A percentile compares a stretch with the other conserved stretches of the same genome.
These are phyloP conservation scores for Wickerhamomyces xylosicus DNA, from an alignment of 805 yeast genomes.

Conservation along the genomic window DNA sequence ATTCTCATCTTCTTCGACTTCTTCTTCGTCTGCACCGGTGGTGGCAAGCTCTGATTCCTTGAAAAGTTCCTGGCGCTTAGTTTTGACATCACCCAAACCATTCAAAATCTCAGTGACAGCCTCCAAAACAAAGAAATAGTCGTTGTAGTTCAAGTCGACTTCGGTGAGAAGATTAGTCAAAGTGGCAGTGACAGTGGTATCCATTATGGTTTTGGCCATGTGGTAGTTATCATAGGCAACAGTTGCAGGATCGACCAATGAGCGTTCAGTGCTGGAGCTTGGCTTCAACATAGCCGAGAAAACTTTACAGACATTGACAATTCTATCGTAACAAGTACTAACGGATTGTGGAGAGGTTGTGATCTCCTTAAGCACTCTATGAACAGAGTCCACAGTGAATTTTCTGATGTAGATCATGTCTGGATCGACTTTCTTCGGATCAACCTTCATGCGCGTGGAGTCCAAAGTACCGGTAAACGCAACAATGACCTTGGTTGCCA, in stretches of 20 bases:
- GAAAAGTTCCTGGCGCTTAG: slow-evolving; percentile 46
- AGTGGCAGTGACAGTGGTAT: slow-evolving; percentile 48
- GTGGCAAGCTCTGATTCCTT: slow-evolving; percentile 27
- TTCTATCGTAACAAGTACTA: slow-evolving; percentile 39
- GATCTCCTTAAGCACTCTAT: slow-evolving; percentile 50
- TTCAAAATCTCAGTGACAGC: slow-evolving; percentile 50
- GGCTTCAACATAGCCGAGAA: slow-evolving; percentile 18
- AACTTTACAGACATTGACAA: slow-evolving; percentile 27
- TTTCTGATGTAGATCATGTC: slow-evolving; percentile 67
- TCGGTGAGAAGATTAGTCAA: slow-evolving; percentile 52
- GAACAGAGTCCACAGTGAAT: slow-evolving; percentile 59
- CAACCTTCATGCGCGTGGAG: slow-evolving; percentile 19
- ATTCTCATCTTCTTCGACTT: slow-evolving; percentile 43
- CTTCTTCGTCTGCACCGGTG: slow-evolving; percentile 43
- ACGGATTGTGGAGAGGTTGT: slow-evolving; percentile 25
- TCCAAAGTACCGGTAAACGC: slow-evolving; percentile 54
- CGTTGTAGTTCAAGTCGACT: slow-evolving; percentile 67
- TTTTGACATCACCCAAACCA: slow-evolving; percentile 44
- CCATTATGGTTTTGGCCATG: slow-evolving; percentile 57
- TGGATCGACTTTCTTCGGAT: slow-evolving; percentile 46
- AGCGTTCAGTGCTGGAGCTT: no score
- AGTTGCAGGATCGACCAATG: slow-evolving; percentile 20
- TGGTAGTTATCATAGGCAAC: slow-evolving; percentile 52
- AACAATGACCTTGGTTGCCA: slow-evolving; percentile 51
- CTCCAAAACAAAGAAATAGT: slow-evolving; percentile 48